Base-by-base conservation (phyloP, 148 eudicot genomes). In the Polygonum maritimum region DNA sequence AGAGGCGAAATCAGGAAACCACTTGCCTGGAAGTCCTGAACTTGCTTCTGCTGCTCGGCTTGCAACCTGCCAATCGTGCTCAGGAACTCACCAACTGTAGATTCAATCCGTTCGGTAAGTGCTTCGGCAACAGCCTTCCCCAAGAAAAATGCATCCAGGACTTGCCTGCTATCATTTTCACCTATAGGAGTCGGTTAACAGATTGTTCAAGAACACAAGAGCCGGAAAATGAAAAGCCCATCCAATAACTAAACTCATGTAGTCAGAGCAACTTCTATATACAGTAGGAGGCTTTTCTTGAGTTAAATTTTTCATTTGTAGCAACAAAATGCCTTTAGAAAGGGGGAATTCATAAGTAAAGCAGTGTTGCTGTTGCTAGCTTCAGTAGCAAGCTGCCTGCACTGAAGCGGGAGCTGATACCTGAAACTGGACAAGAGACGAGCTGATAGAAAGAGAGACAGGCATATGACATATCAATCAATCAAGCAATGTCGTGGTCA, bases 121-220 rank as follows among this genome's bases (percentile, higher is more conserved):
- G 94, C 96, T 83, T 95, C 98, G 5, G 88, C 97, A 2, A 95
- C 79, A 74, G 99, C 99, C 85, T 88, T 95, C 44, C 99, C 99
- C 84, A 92, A 85, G 88, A 92, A 92, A 83, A 95, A 95, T n/a
- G 99, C 99, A 85, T 95, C 99, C 13, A 95, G 85, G 78, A 92
- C 83, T 62, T 74, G 85, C 75, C 74, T 89, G 81, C 84, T 88
- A 57, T 90, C 99, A 76, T 75, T 88, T 52, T 95, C 92, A 76
- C 94, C 99, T 95, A 85, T 75, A 86, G 83, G 36, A 74, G 75
- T 48, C 44, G 72, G 1, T 10, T 63, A 13, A 35, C 35, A 12
- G 1, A 62, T 57, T 19, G 22, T 8, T 57, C 33, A 2, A 57
- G 35, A 31, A 18, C n/a, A 3, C 62, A 48, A 2, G 9, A n/a